Conservation (phyloP, 2,329 filamentous ascomycete species). For the Orbilia ellipsospora region DNA sequence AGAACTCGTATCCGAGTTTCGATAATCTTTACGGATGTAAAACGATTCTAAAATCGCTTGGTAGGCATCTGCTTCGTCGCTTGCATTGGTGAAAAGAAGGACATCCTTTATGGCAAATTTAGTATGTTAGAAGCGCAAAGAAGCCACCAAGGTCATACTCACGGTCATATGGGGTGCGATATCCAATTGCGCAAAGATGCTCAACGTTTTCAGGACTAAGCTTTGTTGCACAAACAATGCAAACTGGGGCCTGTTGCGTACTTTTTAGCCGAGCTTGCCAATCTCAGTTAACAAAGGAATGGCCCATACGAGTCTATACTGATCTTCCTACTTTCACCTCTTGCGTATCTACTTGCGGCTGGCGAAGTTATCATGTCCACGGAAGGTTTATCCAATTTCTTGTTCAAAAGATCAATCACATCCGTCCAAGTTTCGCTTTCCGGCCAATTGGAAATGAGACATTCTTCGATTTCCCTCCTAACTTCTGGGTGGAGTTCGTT, state of each 20-base stretch:
- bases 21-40: conserved; percentile 14
- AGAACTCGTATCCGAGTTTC: neutral
- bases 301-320: conserved; percentile 5
- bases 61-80: conserved; percentile 33
- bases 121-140: neutral
- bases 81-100: conserved; percentile 25
- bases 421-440: conserved; percentile 34
- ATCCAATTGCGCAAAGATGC: neutral
- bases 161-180: too few relatives aligned
- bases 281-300: neutral
- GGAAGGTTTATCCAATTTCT: conserved; percentile 13
- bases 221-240: neutral
- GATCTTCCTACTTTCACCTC: neutral
- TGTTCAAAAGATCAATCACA: conserved; percentile 22
- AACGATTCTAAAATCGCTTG: conserved; percentile 10
- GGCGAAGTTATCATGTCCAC: conserved; percentile 12
- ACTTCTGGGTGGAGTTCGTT: neutral
- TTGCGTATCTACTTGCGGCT: too few relatives aligned
- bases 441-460: conserved; percentile 20
- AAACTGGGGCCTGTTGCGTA: conserved; percentile 9
- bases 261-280: neutral
- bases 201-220: neutral
- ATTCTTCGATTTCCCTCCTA: neutral
- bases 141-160: too few relatives aligned
- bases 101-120: conserved; percentile 20